Base-by-base conservation (phyloP, 2,329 filamentous ascomycete species). In the Sarocladiaceae sp. region DNA sequence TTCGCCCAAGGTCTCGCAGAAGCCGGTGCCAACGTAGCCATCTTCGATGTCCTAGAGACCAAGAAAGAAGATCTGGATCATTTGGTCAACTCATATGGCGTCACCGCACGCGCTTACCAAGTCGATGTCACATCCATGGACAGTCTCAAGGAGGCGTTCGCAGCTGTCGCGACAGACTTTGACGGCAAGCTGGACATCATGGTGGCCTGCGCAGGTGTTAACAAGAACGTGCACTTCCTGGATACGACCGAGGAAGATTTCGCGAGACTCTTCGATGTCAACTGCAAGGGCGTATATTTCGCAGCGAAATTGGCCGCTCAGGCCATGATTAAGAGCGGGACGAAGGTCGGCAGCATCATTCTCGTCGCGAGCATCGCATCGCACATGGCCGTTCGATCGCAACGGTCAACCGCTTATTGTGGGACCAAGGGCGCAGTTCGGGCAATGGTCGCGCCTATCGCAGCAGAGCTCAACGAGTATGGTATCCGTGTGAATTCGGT, bases 201-300 rank as follows among this genome's bases (percentile, higher is more conserved):
- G 11, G 70, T 84, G 35, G 83, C 83, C 60, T 82, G 82, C 58
- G 80, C 80, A 1, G 80, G 80, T 2, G 74, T 75, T 10, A 76
- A 75, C 31, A 83, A 84, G 60, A 64, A 63, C 23, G 83, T 83
- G 60, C 82, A 83, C 69, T 76, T 82, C 2, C 85, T 83, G 1
- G 64, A 75, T 22, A 76, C 83, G 0, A 83, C 79, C 0, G 82
- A 86, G 52, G 73, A 75, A 12, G 84, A 87, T 49, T 87, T 84
- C 59, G 80, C 86, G 59, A 73, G 73, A 50, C 76, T 83, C 18
- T 83, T 87, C 59, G 73, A 75, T 48, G 82, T 87, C 51, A 87
- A 88, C 58, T 81, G 86, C 53, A 84, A 84, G 66, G 78, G 78
- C 3, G 76, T 87, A 39, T 88, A 79, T 66, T 70, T 80, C 46